Evolutionary conservation across 306 rosid species (phyloP), one percentile per base, ranked within the genome.

Genomic region (Ormosia emarginata): DNA sequence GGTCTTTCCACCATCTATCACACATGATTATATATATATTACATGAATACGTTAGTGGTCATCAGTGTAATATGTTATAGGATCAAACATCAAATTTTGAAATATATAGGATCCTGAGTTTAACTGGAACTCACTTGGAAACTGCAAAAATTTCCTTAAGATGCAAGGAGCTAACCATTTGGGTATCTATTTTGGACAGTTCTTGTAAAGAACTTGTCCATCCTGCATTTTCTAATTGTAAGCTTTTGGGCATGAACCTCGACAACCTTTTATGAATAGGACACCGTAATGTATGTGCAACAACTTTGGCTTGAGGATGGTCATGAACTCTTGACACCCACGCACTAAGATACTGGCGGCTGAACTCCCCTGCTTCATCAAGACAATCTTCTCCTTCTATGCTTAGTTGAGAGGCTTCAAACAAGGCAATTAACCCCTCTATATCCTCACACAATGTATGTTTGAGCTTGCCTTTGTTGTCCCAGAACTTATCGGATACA

Each of bases 1-100:
- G 68, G 0, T 84, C 90, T 80, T 59, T 81, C 97, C 97, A 89
- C 95, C 97, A 89, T 77, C 94, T 91, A 14, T n/a, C n/a, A n/a
- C n/a, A n/a, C n/a, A n/a, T n/a, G n/a, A n/a, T n/a, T n/a, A n/a
- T n/a, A n/a, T n/a, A 9, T 33, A 67, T 7, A 2, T 62, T 8
- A 40, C 9, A 36, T 43, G 18, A 3, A 2, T 8, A 3, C 11
- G 2, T 24, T 56, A 57, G 32, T 55, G 14, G 33, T 65, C 52
- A 79, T n/a, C 2, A 79, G 9, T 63, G 15, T 44, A 33, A 37
- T 72, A 37, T 6, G 24, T 24, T 24, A 24, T 24, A 24, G 24
- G 0, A 24, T 56, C 24, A 44, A 41, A 40, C 8, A 58, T 40
- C 32, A 75, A 41, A 37, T 10, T 64, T 17, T 33, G 29, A 65